A percentile compares a stretch with the other conserved stretches of the same genome.
phyloP scores from a whole-genome alignment of 495 filamentous ascomycete species.

The Trichoderma virens region DNA sequence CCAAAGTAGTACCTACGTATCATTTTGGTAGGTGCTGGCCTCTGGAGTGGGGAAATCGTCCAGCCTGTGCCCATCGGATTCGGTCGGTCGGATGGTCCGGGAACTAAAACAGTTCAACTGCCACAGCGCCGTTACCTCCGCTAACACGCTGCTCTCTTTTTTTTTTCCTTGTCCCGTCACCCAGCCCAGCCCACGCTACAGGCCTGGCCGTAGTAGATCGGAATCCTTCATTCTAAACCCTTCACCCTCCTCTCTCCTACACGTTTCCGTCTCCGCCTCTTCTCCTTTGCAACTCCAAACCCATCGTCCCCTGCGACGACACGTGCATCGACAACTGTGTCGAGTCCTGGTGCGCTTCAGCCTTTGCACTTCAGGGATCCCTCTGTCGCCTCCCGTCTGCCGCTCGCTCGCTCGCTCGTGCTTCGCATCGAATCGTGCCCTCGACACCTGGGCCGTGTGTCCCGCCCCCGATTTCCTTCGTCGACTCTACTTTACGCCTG shows the following conservation, averaged over 20 bases:
- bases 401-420: not conserved
- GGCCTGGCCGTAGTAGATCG: not conserved
- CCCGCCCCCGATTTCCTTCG: constrained; percentile 13
- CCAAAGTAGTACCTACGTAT: too few relatives aligned
- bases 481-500: not conserved
- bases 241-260: not conserved
- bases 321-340: constrained; percentile 5
- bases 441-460: constrained; percentile 10
- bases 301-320: constrained; percentile 1
- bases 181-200: constrained; percentile 3
- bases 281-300: not conserved
- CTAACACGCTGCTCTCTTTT: not conserved
- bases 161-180: not conserved
- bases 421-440: not conserved
- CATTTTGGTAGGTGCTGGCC: too few relatives aligned
- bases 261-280: not conserved
- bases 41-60: not conserved
- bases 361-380: not conserved
- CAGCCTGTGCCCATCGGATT: not conserved
- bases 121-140: constrained; percentile 4
- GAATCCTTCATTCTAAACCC: not conserved
- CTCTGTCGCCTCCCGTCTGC: not conserved
- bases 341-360: not conserved
- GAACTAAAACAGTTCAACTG: not conserved
- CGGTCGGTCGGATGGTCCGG: constrained; percentile 9